Base-by-base conservation (phyloP, 345 rosid genomes). In the Populus alba region DNA sequence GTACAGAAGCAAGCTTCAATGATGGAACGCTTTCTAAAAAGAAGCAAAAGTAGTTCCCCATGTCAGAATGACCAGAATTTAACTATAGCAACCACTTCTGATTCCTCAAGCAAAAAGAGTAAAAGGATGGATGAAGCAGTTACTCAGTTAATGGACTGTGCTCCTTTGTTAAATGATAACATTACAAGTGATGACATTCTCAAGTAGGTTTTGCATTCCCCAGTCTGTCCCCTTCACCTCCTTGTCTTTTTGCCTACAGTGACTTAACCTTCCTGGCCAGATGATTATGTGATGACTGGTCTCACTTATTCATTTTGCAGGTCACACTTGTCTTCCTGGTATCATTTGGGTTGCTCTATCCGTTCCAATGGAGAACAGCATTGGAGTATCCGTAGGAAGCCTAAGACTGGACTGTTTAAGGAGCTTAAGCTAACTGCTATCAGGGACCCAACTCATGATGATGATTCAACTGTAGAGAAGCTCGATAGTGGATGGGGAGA, bases 1-100 rank as follows among this genome's bases (percentile, higher is more conserved):
- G 72, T 94, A 27, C 85, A 90, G 80, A 96, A 89, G 89, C 98
- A 96, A 80, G 99, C 97, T 75, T 96, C 97, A 45, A 78, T 94
- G 33, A 92, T 96, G 99, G 97, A 96, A 72, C 86, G 89, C 35
- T 94, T 96, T 83, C 92, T 92, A 35, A 94, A 90, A 78, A 89
- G 86, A 76, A 82, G 82, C 73, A 91, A 90, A 87, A 85, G 78
- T 66, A 77, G 15, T 77, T 80, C 89, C 38, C 67, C 78, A 10
- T 23, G 76, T 74, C 85, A 75, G 73, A 69, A 77, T 68, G 88
- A 85, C 29, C 82, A 53, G 78, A 72, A 85, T 76, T 83, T 85
- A 12, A 41, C 69, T 75, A 83, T 77, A 71, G 78, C 78, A 80
- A 66, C 81, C 57, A 70, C 55, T 31, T 45, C 80, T 53, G 71